Evolutionary conservation across 768 basidiomycete genomes (phyloP), one percentile per base, ranked within the genome.

Genomic region (Postia placenta): DNA sequence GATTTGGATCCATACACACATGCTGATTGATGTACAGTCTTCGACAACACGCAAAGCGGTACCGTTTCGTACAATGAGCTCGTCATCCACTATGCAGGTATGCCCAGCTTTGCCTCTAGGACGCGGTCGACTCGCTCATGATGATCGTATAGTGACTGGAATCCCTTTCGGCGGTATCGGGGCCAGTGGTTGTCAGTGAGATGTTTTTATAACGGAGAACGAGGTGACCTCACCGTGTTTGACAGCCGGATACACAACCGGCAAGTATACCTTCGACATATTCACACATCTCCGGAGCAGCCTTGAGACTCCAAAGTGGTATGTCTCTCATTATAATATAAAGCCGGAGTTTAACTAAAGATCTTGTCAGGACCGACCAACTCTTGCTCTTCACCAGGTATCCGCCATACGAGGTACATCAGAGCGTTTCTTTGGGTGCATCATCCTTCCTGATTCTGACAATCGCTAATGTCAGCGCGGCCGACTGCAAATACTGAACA

Each of bases 111-210:
- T 12, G 14, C 24, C 11, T 7, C 11, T 23, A 9, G 12, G 19
- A 26, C 11, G 33, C 28, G 19, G 26, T 22, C 22, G 28, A 20
- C n/a, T 44, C 2, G 33, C 20, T 22, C 4, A 4, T 12, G n/a
- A 4, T 24, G 48, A 44, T 26, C n/a, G 27, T 50, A 9, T 48
- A 80, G 81, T 70, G 7, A 73, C 81, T 9, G 83, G 80, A 11
- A 60, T 87, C 25, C 87, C 88, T 5, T 85, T 90, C 50, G 87
- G 87, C 30, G 87, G 87, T 19, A 71, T 78, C 35, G 87, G 87
- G 1, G 67, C 73, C 3, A 85, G 83, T 57, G 88, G 88, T 64
- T 76, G 87, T 88, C 62, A 54, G 84, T 60, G 12, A 12, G 15
- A 26, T 6, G 4, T 20, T 25, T 12, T 17, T n/a, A n/a, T 9